These are phyloP conservation scores for Nemania diffusa DNA, from an alignment of 2,329 filamentous ascomycete genomes.

Conservation along the genomic window DNA sequence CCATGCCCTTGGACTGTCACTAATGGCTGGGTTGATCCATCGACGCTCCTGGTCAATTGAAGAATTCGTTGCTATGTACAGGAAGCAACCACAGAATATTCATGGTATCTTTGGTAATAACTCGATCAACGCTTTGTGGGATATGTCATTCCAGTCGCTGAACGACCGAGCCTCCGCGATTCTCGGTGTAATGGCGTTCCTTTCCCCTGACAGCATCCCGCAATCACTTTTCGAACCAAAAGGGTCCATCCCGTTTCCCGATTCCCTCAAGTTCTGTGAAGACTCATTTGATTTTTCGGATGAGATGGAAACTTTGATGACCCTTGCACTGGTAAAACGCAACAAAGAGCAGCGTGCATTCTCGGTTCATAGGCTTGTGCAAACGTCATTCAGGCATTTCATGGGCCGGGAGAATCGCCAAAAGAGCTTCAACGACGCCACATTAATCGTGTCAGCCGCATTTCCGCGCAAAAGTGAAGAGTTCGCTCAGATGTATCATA, in stretches of 20 bases:
- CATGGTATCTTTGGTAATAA: not conserved
- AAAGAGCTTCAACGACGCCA: not conserved
- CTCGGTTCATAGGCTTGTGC: not conserved
- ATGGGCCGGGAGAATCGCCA: not conserved
- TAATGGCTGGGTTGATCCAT: not conserved
- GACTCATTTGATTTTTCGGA: not conserved
- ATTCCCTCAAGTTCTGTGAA: not conserved
- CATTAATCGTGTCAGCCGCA: not conserved
- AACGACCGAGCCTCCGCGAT: not conserved
- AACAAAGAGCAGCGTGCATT: not conserved
- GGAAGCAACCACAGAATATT: not conserved
- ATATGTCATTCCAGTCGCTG: not conserved
- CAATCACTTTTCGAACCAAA: not conserved
- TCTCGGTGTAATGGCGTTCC: not conserved
- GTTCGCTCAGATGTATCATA: not conserved
- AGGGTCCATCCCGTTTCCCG: not conserved
- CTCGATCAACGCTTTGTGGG: not conserved
- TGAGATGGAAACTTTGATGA: not conserved
- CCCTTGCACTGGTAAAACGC: not conserved
- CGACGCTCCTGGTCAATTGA: not conserved
- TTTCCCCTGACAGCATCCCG: not conserved
- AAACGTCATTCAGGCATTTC: not conserved
- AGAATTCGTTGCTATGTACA: not conserved
- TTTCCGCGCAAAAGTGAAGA: not conserved
- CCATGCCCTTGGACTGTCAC: not conserved